These are phyloP conservation scores for Diaporthe aspalathi DNA, from an alignment of 2,329 filamentous ascomycete species.

Conservation along the genomic window DNA sequence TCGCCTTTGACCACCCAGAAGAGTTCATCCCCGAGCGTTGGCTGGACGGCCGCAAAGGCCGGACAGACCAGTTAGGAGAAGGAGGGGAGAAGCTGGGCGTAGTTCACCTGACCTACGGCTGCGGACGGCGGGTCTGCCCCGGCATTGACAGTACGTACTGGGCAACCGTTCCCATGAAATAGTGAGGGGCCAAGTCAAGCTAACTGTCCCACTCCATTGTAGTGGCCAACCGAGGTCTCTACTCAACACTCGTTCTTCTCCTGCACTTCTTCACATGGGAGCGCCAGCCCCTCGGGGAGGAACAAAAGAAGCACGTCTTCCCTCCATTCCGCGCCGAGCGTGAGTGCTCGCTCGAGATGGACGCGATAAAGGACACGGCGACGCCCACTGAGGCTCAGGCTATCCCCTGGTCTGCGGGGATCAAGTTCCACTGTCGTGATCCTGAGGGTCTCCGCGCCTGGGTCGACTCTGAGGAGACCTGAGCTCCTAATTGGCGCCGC, in stretches of 20 bases:
- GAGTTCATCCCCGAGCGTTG: background rate
- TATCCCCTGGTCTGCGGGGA: background rate
- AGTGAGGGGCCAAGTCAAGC: background rate
- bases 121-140: background rate
- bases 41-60: background rate
- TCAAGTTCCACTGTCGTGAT: constrained; percentile 6
- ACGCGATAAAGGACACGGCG: background rate
- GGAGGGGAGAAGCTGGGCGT: background rate
- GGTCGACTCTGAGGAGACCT: background rate
- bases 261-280: constrained; percentile 5
- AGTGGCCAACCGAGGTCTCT: constrained; percentile 1
- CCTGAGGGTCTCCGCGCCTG: background rate
- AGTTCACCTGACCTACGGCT: background rate
- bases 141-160: background rate
- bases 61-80: background rate
- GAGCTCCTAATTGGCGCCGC: background rate
- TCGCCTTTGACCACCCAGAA: background rate
- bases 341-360: background rate
- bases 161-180: background rate
- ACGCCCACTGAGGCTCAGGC: constrained; percentile 5
- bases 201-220: background rate
- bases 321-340: constrained; percentile 7
- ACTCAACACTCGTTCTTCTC: background rate
- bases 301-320: background rate
- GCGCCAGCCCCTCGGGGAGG: background rate